Percentiles rank a stretch among this genome's conserved stretches.
Conservation (phyloP, 2,329 filamentous ascomycete genomes). For the Coniella lustricola region DNA sequence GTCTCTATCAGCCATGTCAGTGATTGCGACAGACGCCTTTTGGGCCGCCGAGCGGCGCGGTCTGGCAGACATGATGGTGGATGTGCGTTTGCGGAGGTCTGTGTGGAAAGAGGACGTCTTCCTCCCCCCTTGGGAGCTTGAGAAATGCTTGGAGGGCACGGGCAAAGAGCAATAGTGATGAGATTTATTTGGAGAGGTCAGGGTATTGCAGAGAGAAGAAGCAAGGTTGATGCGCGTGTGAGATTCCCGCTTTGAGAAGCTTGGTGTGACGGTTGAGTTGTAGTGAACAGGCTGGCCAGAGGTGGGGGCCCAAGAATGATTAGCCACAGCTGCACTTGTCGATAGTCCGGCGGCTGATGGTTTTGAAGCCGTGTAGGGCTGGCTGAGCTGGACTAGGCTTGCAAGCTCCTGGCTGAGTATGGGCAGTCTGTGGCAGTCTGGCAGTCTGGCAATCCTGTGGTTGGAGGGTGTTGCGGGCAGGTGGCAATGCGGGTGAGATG, state of each 20-base stretch:
- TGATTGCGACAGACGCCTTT: conserved; percentile 38
- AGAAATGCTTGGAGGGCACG: not conserved
- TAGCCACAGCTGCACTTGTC: too few species aligned
- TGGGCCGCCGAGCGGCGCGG: conserved; percentile 42
- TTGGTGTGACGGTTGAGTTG: too few species aligned
- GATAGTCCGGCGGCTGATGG: too few species aligned
- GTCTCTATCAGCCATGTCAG: conserved; percentile 46
- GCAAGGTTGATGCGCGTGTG: conserved; percentile 2
- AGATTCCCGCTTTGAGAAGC: not conserved
- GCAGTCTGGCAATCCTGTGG: not conserved
- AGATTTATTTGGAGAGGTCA: not conserved
- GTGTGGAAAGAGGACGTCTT: not conserved
- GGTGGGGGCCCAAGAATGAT: too few species aligned
- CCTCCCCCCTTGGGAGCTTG: too few species aligned
- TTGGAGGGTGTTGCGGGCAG: not conserved
- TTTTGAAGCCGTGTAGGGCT: too few species aligned
- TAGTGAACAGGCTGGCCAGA: too few species aligned
- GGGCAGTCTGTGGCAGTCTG: too few species aligned
- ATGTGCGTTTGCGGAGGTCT: not conserved
- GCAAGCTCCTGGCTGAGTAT: too few species aligned
- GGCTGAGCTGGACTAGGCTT: too few species aligned
- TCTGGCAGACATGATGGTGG: conserved; percentile 36
- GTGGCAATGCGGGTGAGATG: conserved; percentile 3
- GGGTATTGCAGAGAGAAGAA: not conserved
- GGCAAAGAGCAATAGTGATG: not conserved